Evolutionary conservation across 2,329 filamentous ascomycete species (phyloP), one percentile per base, ranked within the genome.

Genomic region (Fusarium solani-melongenae): DNA sequence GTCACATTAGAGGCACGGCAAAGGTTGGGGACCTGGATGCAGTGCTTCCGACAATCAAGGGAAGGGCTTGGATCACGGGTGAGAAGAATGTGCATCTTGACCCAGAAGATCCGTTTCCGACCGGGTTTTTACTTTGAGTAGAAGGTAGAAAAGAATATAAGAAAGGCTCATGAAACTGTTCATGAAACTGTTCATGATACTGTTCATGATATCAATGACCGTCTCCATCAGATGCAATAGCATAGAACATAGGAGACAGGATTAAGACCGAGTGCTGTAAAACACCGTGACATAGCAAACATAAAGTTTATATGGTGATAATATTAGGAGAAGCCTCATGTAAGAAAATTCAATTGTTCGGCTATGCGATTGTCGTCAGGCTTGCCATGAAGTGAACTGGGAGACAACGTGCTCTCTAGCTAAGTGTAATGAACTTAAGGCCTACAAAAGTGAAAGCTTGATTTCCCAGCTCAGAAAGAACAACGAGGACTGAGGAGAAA

Each of bases 21-120:
- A 83, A 77, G 44, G 81, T 86, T 2, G 85, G 84, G 1, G 49
- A 79, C 0, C 83, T 82, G 39, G 75, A 81, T 27, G 85, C 84
- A 4, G 77, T 86, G 14, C 59, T 84, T 8, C 82, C 85, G 0
- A 82, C 79, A 0, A 77, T 87, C 3, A 83, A 84, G 57, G 85
- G 85, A 0, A 76, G 83, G 22, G 85, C 81, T 3, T 87, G 85
- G 85, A 84, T 87, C 55, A 86, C 84, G 0, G 80, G 83, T 27
- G 84, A 82, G 69, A 84, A 85, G 69, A 81, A 85, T 61, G 77
- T 83, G 4, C 78, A 85, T n/a, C 70, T 87, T 12, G 84, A 86
- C 64, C 80, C 83, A 2, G 79, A 79, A 1, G 85, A 86, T 73
- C 85, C 85, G 0, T 86, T 84, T 66, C 85, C 83, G 0, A 63